phyloP scores from a whole-genome alignment of 257 asterid genomes.

The Solanum paucissectum region DNA sequence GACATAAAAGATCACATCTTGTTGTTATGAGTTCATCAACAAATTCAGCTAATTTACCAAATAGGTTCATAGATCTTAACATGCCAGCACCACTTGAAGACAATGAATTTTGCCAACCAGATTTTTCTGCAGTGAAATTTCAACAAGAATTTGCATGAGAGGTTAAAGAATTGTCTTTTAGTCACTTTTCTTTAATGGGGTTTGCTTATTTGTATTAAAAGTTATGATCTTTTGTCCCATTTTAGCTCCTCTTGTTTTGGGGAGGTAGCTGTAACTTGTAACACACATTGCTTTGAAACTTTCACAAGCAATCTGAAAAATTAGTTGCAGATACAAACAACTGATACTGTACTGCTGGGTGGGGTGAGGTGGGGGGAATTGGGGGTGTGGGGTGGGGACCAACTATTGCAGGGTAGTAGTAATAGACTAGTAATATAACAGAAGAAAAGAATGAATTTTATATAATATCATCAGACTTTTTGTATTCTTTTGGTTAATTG shows the following conservation, averaged over 20 bases:
- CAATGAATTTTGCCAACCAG: conserved; percentile 4
- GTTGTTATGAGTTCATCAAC: not conserved
- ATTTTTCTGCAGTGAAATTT: conserved; percentile 4
- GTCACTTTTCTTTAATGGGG: not conserved
- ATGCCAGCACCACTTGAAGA: conserved; percentile 36
- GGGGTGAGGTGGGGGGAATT: too few species aligned
- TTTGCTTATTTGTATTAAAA: not conserved
- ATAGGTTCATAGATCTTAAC: conserved; percentile 28
- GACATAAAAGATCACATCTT: conserved; percentile 53
- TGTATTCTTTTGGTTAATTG: not conserved
- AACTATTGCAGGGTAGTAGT: not conserved
- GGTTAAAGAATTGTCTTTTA: not conserved
- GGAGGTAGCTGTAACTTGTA: not conserved
- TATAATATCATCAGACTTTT: not conserved
- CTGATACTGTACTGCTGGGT: not conserved
- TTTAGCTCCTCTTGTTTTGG: not conserved
- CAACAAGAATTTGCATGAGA: not conserved
- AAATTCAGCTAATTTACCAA: conserved; percentile 4
- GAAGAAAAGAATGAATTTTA: conserved; percentile 2
- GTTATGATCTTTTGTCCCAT: not conserved
- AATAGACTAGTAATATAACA: not conserved
- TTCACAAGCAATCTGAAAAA: not conserved
- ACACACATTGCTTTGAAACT: conserved; percentile 3
- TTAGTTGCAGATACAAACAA: conserved; percentile 6
- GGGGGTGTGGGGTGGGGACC: not conserved